Conservation (phyloP, 2,329 filamentous ascomycete genomes). For the Colletotrichum salicis region DNA sequence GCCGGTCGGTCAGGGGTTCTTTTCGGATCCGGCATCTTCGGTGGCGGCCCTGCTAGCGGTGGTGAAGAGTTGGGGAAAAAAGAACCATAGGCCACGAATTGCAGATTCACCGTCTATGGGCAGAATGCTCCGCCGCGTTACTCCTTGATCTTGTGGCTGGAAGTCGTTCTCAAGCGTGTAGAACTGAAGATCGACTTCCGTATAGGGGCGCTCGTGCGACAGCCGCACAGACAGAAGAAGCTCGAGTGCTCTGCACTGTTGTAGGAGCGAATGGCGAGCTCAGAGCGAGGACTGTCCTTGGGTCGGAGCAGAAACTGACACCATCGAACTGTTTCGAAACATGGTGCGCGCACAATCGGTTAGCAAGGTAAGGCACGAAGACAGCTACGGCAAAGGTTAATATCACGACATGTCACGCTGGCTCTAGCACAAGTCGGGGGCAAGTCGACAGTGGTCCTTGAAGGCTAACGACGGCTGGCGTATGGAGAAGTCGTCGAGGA, state of each 20-base stretch:
- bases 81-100: neutral
- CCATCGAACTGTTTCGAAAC: constrained; percentile 33
- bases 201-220: neutral
- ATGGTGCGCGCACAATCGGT: constrained; percentile 16
- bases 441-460: neutral
- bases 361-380: constrained; percentile 13
- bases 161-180: neutral
- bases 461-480: neutral
- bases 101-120: neutral
- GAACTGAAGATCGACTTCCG: neutral
- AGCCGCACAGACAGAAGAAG: neutral
- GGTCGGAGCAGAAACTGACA: neutral
- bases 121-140: neutral
- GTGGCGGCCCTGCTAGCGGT: neutral
- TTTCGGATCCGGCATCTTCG: constrained; percentile 7
- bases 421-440: neutral
- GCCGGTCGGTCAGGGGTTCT: constrained; percentile 6
- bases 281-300: constrained; percentile 2
- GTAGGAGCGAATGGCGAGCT: neutral
- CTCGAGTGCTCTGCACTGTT: neutral
- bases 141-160: neutral
- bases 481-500: constrained; percentile 17
- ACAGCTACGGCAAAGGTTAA: constrained; percentile 34
- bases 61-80: neutral
- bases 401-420: constrained; percentile 33